Conservation (phyloP, 2,329 filamentous ascomycete species). For the Mollisiaceae sp. region DNA sequence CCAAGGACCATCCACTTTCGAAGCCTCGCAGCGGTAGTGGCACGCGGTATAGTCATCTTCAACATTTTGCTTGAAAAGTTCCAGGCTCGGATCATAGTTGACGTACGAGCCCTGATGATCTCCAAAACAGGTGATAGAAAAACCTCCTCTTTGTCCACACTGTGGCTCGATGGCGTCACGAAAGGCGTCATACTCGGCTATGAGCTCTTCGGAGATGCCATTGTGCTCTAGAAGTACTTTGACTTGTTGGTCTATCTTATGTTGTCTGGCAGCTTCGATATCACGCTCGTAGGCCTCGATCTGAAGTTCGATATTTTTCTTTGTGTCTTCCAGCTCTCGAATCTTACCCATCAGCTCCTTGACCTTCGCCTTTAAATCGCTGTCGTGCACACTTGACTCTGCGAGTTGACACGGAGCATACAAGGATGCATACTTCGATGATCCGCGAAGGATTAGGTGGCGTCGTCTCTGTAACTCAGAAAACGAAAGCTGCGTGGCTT, state of each 20-base stretch:
- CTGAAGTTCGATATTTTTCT: background rate
- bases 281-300: background rate
- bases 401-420: background rate
- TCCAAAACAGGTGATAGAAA: slow-evolving; percentile 5
- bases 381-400: background rate
- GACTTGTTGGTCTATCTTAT: background rate
- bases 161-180: background rate
- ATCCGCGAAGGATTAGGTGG: background rate
- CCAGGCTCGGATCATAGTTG: background rate
- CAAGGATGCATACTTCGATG: background rate
- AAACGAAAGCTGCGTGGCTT: background rate
- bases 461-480: background rate
- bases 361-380: background rate
- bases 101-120: background rate
- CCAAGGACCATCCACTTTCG: background rate
- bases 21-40: slow-evolving; percentile 8
- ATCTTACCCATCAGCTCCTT: background rate
- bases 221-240: background rate
- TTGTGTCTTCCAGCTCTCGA: slow-evolving; percentile 7
- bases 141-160: background rate
- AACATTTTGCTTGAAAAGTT: slow-evolving; percentile 1
- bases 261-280: background rate
- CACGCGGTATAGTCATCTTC: background rate
- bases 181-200: background rate
- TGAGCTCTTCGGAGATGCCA: background rate